Conservation (phyloP, 306 rosid species). For the Corylus heterophylla region DNA sequence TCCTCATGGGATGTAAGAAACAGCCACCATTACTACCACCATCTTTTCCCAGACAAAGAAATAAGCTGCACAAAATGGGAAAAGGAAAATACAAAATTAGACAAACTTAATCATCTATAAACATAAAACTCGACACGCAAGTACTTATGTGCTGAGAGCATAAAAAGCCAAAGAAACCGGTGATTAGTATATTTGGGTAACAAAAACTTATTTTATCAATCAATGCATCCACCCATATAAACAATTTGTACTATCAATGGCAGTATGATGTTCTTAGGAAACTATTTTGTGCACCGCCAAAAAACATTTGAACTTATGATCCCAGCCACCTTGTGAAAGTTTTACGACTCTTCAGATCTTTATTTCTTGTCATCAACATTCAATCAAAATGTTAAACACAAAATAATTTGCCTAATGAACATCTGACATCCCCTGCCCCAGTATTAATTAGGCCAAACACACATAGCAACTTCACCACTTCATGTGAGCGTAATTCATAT, state of each 20-base stretch:
- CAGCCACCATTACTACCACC: conserved; percentile 30
- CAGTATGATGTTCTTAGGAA: background rate
- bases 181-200: background rate
- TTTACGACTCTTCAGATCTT: background rate
- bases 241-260: background rate
- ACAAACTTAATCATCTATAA: background rate
- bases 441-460: background rate
- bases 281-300: background rate
- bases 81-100: conserved; percentile 14
- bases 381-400: background rate
- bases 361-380: background rate
- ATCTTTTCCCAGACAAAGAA: conserved; percentile 54
- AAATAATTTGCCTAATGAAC: background rate
- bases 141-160: conserved; percentile 1
- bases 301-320: background rate
- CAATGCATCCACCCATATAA: background rate
- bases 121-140: background rate
- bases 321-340: background rate
- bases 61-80: conserved; percentile 49
- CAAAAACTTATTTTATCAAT: background rate
- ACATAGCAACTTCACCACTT: background rate
- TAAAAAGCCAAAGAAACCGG: background rate
- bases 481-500: background rate
- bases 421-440: background rate
- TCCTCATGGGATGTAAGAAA: conserved; percentile 16